Evolutionary conservation across 2,329 filamentous ascomycete species (phyloP).

Genomic region (Fusarium dlaminii): DNA sequence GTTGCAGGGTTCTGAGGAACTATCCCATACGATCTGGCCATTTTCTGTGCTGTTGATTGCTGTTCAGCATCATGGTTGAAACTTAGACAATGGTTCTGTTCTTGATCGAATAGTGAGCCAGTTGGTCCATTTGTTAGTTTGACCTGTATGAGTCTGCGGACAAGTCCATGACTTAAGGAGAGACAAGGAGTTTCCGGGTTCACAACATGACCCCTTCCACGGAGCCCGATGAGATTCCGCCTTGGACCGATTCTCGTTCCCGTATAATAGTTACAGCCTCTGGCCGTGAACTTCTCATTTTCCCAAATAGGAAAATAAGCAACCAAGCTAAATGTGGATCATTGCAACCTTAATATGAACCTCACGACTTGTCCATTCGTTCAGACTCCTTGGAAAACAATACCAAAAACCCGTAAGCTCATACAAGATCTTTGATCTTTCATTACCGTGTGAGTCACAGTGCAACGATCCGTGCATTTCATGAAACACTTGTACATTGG

Average conservation of each 20-base stretch:
- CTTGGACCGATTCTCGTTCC: not conserved
- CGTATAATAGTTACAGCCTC: not conserved
- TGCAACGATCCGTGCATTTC: not conserved
- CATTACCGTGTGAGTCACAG: not conserved
- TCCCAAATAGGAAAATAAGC: conserved; percentile 6
- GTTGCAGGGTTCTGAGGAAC: no score
- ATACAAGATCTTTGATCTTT: not conserved
- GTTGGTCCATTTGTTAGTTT: not conserved
- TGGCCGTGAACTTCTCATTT: not conserved
- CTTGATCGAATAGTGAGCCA: not conserved
- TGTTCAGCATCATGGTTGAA: no score
- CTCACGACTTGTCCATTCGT: not conserved
- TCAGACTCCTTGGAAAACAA: not conserved
- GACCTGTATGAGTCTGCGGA: not conserved
- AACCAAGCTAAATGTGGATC: not conserved
- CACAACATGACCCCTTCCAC: not conserved
- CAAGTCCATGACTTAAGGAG: not conserved
- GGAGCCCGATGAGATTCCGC: not conserved
- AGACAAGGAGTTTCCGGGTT: not conserved
- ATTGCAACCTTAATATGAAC: not conserved
- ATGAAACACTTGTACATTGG: not conserved
- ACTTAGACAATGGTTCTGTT: no score
- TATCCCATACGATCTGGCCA: not conserved
- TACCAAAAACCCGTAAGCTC: not conserved
- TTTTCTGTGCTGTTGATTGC: not conserved